Evolutionary conservation across 2,329 filamentous ascomycete species (phyloP), one percentile per base, ranked within the genome.

Genomic region (Xylaria polymorpha): DNA sequence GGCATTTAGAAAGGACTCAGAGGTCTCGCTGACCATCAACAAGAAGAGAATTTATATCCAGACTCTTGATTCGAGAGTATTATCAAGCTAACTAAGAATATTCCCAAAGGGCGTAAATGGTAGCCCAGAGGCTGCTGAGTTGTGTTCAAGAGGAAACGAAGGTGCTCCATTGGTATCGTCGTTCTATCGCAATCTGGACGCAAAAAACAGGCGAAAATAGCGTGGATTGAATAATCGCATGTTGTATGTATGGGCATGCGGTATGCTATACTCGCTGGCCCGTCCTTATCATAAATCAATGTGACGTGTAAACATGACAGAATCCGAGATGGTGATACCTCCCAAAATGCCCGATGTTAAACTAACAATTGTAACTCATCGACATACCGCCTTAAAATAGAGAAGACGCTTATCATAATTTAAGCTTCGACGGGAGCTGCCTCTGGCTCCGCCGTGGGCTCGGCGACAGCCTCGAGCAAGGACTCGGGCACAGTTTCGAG

Each of bases 121-220:
- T 35, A 43, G 39, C 20, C 10, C 12, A 12, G 37, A 41, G 29
- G 48, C 32, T 22, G 18, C 37, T 14, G 44, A 10, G 8, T 55
- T n/a, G 10, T 61, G 22, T 37, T 51, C 32, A 48, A 41, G 41
- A 50, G 25, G 25, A 62, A 62, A 62, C 60, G 60, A 56, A 66
- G 22, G 62, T 70, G 65, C 73, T 73, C 70, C 68, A 72, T 73
- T 76, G 74, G 74, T 75, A 76, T 76, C 73, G 73, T 74, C 67
- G 72, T 72, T 75, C 73, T 76, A 75, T 73, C 65, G 66, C 72
- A 74, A 72, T 74, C 67, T 73, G 67, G 48, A 72, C 67, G 60
- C 18, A 20, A 46, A 57, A 41, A 55, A 53, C 43, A 67, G 53
- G 48, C 46, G 37, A 53, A 53, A 55, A 55, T 48, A 53, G n/a